Percentiles rank a stretch among this genome's conserved stretches.
Conservation (phyloP, 371 early-diverging fungal species). For the Saksenaea oblongispora region DNA sequence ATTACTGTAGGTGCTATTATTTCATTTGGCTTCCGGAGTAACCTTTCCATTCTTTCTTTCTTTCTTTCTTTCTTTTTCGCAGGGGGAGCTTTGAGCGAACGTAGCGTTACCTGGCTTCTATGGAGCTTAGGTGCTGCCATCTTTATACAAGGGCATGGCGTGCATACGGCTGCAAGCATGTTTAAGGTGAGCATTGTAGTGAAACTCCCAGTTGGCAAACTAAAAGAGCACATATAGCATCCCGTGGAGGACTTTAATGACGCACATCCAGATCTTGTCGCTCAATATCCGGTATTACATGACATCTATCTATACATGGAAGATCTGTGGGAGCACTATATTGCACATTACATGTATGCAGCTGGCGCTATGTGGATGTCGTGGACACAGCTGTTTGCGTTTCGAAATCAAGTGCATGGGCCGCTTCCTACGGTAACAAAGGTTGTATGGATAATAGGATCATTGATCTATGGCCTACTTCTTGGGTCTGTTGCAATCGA, state of each 20-base stretch:
- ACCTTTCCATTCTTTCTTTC: too few relatives aligned
- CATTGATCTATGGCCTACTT: conserved; percentile 39
- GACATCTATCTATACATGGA: conserved; percentile 56
- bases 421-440: conserved; percentile 22
- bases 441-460: conserved; percentile 34
- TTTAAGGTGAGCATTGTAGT: conserved; percentile 36
- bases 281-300: conserved; percentile 37
- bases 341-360: conserved; percentile 65
- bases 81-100: conserved; percentile 37
- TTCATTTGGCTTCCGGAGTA: too few relatives aligned
- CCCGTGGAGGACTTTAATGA: conserved; percentile 47
- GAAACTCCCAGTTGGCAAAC: background rate
- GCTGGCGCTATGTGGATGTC: conserved; percentile 58
- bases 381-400: conserved; percentile 56
- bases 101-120: conserved; percentile 36
- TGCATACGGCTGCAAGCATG: conserved; percentile 47
- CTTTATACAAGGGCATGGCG: conserved; percentile 49
- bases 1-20: conserved; percentile 39
- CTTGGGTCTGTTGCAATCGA: conserved; percentile 49
- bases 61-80: too few relatives aligned
- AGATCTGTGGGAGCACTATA: conserved; percentile 56
- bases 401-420: conserved; percentile 44
- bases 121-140: conserved; percentile 45
- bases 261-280: conserved; percentile 36
- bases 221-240: conserved; percentile 23